Conservation (phyloP, 441 rosid species). For the Corymbia citriodora region DNA sequence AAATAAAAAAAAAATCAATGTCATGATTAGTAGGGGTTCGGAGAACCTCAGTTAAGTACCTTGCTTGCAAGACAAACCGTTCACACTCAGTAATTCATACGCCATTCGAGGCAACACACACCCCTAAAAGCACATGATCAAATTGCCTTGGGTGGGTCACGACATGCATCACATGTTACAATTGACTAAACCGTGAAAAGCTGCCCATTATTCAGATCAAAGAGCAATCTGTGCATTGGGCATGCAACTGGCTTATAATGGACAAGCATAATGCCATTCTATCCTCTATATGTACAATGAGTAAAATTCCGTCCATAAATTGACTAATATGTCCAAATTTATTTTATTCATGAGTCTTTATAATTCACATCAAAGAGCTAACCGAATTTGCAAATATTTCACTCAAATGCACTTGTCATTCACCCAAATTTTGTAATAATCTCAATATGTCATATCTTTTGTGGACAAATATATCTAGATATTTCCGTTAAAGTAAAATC, state of each 20-base stretch:
- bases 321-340: neutral
- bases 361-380: neutral
- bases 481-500: neutral
- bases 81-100: neutral
- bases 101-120: neutral
- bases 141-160: neutral
- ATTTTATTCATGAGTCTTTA: neutral
- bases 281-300: too few species aligned
- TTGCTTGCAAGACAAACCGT: neutral
- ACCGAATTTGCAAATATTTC: neutral
- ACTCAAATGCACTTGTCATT: neutral
- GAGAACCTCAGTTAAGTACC: neutral
- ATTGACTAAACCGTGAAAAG: neutral
- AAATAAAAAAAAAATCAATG: too few species aligned
- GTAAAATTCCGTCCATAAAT: neutral
- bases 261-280: neutral
- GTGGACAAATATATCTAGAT: neutral
- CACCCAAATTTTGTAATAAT: neutral
- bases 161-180: too few species aligned
- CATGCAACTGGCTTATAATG: neutral
- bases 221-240: neutral
- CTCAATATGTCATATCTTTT: neutral
- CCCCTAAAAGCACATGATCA: neutral
- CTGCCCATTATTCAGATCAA: neutral
- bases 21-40: too few species aligned